Evolutionary conservation across 1,139 yeast genomes (phyloP), one percentile per base, ranked within the genome.

Genomic region (Suhomyces coccinellae): DNA sequence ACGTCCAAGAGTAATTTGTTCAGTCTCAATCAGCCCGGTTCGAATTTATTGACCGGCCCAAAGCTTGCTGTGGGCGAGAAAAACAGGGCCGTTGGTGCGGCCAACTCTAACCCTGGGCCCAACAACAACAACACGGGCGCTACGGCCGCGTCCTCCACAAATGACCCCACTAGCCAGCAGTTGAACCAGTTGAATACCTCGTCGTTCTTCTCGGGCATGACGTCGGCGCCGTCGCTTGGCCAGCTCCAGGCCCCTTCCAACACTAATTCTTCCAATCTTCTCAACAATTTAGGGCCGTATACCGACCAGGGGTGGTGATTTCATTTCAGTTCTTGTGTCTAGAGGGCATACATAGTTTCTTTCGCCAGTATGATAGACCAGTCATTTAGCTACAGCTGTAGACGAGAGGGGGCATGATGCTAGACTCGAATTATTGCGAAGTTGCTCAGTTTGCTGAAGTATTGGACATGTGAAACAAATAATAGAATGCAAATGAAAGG

Each of bases 221-320:
- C 44, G 6, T 22, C 36, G 14, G 37, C 26, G 3, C 38, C 27
- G 4, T 32, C 40, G 3, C 27, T 10, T 14, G 35, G 17, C 20
- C 16, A 29, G 24, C 26, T 24, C 15, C 30, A 33, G 11, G 29
- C 31, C n/a, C 14, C 40, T n/a, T 33, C 20, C 33, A 32, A 15
- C 17, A 17, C 34, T 6, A 33, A 31, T 17, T 14, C 41, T 14
- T 31, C 44, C 31, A 43, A 41, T 29, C 27, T 48, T 11, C 46
- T 47, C 27, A 45, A 45, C 36, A 45, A 48, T 31, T 40, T 48
- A 17, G 47, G 45, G 15, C 41, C 35, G 17, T 48, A 45, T 41
- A 46, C 24, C 28, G 51, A 48, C 33, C 34, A 44, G 4, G 51
- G 49, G 10, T 48, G 51, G 51, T 48, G 42, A 43, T 12, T 12